Percentiles rank a stretch among this genome's conserved stretches.
phyloP scores from a whole-genome alignment of 495 filamentous ascomycete genomes.

The Penicillium parvum region DNA sequence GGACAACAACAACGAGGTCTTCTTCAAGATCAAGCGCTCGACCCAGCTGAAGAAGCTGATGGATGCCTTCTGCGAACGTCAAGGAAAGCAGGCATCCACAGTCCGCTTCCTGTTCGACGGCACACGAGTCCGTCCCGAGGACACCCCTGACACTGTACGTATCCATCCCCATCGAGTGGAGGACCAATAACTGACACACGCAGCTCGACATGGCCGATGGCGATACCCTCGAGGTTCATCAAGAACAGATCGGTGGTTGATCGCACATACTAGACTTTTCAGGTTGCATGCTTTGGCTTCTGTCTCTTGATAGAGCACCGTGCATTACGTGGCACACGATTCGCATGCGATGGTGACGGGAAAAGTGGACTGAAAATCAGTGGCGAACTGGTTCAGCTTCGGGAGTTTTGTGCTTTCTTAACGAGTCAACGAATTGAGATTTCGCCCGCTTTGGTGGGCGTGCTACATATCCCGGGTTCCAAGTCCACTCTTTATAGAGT shows the following conservation, averaged over 20 bases:
- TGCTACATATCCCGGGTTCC: constrained; percentile 4
- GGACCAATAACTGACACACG: not conserved
- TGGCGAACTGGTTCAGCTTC: not conserved
- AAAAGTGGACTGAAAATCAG: not conserved
- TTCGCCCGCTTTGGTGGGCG: not conserved
- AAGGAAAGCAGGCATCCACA: constrained; percentile 77
- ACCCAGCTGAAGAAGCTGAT: constrained; percentile 97
- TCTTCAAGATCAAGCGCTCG: constrained; percentile 99
- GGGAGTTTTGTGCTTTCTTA: constrained; percentile 9
- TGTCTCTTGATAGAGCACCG: not conserved
- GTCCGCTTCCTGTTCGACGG: constrained; percentile 97
- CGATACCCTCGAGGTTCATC: constrained; percentile 95
- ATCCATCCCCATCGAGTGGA: not conserved
- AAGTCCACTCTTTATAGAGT: no score
- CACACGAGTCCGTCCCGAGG: constrained; percentile 77
- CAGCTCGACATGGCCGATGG: constrained; percentile 97
- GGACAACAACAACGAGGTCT: constrained; percentile 99
- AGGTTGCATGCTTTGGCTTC: not conserved
- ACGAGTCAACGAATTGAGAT: constrained; percentile 21
- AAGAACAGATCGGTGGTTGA: constrained; percentile 95
- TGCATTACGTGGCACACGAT: not conserved
- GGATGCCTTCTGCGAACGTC: constrained; percentile 97
- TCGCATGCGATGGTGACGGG: constrained; percentile 1
- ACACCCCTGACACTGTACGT: constrained; percentile 90
- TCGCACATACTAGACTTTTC: no score